Evolutionary conservation across 2,329 filamentous ascomycete species (phyloP).

Genomic region (Fusarium continuum): DNA sequence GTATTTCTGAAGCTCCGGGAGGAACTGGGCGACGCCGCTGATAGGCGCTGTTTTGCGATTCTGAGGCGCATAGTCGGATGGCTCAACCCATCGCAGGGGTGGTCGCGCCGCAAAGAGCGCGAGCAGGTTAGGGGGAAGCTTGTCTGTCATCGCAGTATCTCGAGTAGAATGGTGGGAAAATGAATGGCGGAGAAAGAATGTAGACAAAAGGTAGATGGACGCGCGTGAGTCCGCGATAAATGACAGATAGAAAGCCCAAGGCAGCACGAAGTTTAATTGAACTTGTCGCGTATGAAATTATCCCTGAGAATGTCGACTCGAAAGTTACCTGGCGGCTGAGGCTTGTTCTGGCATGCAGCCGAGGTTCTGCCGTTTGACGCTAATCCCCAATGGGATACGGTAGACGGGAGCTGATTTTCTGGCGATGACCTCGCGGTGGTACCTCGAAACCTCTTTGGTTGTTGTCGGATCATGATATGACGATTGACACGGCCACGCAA

Average conservation of each 20-base stretch:
- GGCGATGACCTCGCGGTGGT: conserved; percentile 25
- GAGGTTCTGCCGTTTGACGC: conserved; percentile 33
- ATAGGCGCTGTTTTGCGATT: conserved; percentile 80
- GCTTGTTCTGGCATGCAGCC: conserved; percentile 19
- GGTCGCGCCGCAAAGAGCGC: conserved; percentile 95
- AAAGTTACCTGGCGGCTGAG: conserved; percentile 25
- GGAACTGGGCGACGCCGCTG: conserved; percentile 76
- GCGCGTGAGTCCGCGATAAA: conserved; percentile 20
- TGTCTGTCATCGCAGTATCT: conserved; percentile 82
- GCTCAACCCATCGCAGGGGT: conserved; percentile 87
- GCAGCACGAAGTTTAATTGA: conserved; percentile 21
- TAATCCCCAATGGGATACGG: conserved; percentile 40
- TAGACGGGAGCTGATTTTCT: conserved; percentile 41
- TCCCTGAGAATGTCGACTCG: conserved; percentile 17
- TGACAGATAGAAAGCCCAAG: conserved; percentile 11
- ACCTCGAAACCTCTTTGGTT: conserved; percentile 32
- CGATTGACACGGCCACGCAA: conserved; percentile 46
- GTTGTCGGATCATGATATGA: conserved; percentile 43
- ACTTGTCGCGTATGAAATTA: conserved; percentile 43
- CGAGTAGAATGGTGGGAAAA: conserved; percentile 3
- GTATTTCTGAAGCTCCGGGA: conserved; percentile 79
- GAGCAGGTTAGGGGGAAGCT: conserved; percentile 90
- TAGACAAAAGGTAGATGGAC: conserved; percentile 18
- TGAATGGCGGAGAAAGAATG: not conserved
- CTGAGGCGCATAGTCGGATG: conserved; percentile 83